phyloP scores from a whole-genome alignment of 306 rosid species.

The Medicago lupulina region DNA sequence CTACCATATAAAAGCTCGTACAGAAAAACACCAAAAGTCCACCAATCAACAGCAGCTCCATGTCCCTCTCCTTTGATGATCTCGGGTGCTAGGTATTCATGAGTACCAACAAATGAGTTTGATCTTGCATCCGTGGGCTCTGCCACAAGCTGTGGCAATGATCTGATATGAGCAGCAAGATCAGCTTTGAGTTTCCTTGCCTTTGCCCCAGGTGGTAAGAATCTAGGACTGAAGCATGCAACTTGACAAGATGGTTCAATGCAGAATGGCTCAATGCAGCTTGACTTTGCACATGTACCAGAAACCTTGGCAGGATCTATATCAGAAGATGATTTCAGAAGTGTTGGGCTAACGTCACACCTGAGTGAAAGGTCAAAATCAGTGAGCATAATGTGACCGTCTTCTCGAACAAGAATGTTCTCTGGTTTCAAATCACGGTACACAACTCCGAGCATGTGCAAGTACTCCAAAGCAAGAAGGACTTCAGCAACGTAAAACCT shows the following conservation, averaged over 20 bases:
- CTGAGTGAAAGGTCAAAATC: constrained; percentile 87
- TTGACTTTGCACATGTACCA: constrained; percentile 69
- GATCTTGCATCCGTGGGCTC: constrained; percentile 90
- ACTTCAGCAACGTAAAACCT: constrained; percentile 95
- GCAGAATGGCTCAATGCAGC: constrained; percentile 84
- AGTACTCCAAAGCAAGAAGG: constrained; percentile 88
- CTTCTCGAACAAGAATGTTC: constrained; percentile 89
- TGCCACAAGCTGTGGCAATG: constrained; percentile 91
- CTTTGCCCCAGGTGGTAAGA: constrained; percentile 66
- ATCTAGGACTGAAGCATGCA: constrained; percentile 84
- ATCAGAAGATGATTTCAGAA: constrained; percentile 63
- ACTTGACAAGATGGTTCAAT: constrained; percentile 81
- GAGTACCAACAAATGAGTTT: constrained; percentile 92
- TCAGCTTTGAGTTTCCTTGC: constrained; percentile 67
- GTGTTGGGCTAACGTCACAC: constrained; percentile 79
- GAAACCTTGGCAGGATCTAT: constrained; percentile 65
- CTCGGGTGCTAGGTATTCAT: constrained; percentile 93
- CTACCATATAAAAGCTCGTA: constrained; percentile 81
- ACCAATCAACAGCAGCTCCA: constrained; percentile 97
- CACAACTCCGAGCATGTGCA: constrained; percentile 94
- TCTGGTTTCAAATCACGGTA: constrained; percentile 91
- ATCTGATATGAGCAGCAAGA: constrained; percentile 58
- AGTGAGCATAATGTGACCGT: constrained; percentile 93
- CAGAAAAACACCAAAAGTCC: constrained; percentile 92
- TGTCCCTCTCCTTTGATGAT: constrained; percentile 91